Percentiles rank a stretch among this genome's conserved stretches.
phyloP scores from a whole-genome alignment of 352 stramenopile species.

The Pythium rhizo-oryzae region DNA sequence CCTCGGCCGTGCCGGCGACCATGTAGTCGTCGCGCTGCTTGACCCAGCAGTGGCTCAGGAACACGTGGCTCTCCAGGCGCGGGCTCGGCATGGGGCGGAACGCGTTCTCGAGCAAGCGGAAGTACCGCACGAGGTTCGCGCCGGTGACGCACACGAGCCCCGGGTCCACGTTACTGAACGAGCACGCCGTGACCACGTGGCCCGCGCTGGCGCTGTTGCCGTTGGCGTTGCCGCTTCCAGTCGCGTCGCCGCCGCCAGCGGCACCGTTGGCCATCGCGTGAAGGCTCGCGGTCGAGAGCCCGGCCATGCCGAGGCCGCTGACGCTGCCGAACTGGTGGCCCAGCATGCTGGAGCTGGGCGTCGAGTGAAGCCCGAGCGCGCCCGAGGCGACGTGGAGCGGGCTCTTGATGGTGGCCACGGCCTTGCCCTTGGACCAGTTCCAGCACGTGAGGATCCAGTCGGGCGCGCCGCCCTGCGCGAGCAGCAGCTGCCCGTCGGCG shows the following conservation, averaged over 20 bases:
- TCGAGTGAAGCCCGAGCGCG: conserved; percentile 29
- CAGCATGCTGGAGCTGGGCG: conserved; percentile 53
- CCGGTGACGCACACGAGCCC: conserved; percentile 88
- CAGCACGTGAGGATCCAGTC: conserved; percentile 92
- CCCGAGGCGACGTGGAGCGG: conserved; percentile 51
- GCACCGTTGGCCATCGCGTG: conserved; percentile 15
- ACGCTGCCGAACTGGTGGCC: conserved; percentile 37
- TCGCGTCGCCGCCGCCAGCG: background rate
- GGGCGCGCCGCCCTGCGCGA: conserved; percentile 83
- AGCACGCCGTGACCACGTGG: conserved; percentile 70
- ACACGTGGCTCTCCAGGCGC: conserved; percentile 69
- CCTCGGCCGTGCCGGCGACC: conserved; percentile 79
- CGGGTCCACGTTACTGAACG: conserved; percentile 90
- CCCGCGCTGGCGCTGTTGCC: conserved; percentile 12
- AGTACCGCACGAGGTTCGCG: conserved; percentile 86
- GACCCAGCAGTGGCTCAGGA: conserved; percentile 89
- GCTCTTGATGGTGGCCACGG: conserved; percentile 74
- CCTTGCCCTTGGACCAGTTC: conserved; percentile 93
- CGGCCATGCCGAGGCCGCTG: conserved; percentile 28
- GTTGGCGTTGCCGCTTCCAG: background rate
- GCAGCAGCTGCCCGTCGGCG: conserved; percentile 89
- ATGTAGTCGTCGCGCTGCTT: conserved; percentile 90
- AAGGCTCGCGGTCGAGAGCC: conserved; percentile 30
- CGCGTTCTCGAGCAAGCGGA: conserved; percentile 87
- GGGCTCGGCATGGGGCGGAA: conserved; percentile 85